These are phyloP conservation scores for Didymella lethalis DNA, from an alignment of 2,329 filamentous ascomycete species.

Conservation along the genomic window DNA sequence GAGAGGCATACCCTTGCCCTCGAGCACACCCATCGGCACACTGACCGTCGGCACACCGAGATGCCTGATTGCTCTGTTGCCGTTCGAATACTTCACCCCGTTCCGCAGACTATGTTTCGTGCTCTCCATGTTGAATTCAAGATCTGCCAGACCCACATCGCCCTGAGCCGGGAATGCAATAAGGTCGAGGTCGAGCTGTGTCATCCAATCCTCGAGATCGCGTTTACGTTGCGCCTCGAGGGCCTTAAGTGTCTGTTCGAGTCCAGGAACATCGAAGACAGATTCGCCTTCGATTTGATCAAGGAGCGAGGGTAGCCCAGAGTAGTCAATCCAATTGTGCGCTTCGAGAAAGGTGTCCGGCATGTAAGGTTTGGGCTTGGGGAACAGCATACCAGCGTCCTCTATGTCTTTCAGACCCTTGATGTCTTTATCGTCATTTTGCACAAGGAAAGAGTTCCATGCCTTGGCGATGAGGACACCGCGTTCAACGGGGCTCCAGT, in stretches of 20 bases:
- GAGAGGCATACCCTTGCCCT: conserved; percentile 59
- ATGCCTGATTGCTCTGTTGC: conserved; percentile 62
- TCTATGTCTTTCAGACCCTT: conserved; percentile 50
- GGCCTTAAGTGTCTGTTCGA: conserved; percentile 54
- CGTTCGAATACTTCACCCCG: conserved; percentile 63
- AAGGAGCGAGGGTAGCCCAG: conserved; percentile 42
- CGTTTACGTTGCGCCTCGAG: conserved; percentile 60
- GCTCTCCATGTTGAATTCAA: conserved; percentile 52
- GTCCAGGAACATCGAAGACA: conserved; percentile 54
- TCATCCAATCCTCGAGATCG: conserved; percentile 62
- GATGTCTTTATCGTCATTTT: conserved; percentile 53
- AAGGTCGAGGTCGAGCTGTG: conserved; percentile 52
- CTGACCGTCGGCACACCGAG: conserved; percentile 63
- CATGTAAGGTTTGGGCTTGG: conserved; percentile 47
- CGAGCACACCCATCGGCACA: conserved; percentile 62
- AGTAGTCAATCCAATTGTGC: conserved; percentile 53
- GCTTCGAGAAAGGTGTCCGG: conserved; percentile 52
- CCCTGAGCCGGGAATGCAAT: conserved; percentile 61
- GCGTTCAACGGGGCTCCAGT: conserved; percentile 59
- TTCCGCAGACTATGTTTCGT: conserved; percentile 55
- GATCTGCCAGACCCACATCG: conserved; percentile 60
- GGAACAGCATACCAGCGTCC: conserved; percentile 51
- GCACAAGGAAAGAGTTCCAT: conserved; percentile 61
- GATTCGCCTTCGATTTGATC: conserved; percentile 37
- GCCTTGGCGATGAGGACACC: conserved; percentile 59